Percentiles rank a stretch among this genome's conserved stretches.
Evolutionary conservation across 129 eudicot genomes (phyloP).

Genomic region (Flaveria ramosissima): DNA sequence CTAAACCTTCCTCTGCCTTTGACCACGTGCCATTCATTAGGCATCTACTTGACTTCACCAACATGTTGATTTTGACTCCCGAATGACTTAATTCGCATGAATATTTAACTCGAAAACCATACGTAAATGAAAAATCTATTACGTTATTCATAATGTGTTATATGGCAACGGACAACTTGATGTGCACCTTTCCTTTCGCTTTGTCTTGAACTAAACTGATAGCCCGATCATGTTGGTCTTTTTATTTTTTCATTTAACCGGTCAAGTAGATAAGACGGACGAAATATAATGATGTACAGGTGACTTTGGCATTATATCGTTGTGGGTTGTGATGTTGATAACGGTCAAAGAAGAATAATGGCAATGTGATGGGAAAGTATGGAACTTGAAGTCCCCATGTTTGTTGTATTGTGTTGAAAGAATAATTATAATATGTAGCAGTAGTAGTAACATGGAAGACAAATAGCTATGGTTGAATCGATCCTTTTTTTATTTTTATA

Average conservation of each 20-base stretch:
- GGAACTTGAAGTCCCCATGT: conserved; percentile 23
- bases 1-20: conserved; percentile 15
- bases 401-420: conserved; percentile 16
- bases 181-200: too few species aligned
- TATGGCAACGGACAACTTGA: background rate
- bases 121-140: background rate
- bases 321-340: background rate
- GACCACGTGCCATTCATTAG: conserved; percentile 12
- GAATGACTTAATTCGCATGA: too few species aligned
- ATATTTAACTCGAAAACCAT: background rate
- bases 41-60: background rate
- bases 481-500: conserved; percentile 8
- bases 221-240: too few species aligned
- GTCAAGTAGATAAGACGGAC: too few species aligned
- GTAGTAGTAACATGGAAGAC: conserved; percentile 46
- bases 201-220: too few species aligned
- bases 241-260: too few species aligned
- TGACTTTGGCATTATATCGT: background rate
- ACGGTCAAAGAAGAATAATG: conserved; percentile 23
- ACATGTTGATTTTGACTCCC: background rate
- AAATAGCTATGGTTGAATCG: conserved; percentile 35
- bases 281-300: background rate
- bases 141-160: background rate
- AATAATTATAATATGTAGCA: background rate
- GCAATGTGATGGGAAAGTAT: conserved; percentile 11